These are phyloP conservation scores for Gossypium aridum DNA, from an alignment of 441 rosid genomes.

Conservation along the genomic window DNA sequence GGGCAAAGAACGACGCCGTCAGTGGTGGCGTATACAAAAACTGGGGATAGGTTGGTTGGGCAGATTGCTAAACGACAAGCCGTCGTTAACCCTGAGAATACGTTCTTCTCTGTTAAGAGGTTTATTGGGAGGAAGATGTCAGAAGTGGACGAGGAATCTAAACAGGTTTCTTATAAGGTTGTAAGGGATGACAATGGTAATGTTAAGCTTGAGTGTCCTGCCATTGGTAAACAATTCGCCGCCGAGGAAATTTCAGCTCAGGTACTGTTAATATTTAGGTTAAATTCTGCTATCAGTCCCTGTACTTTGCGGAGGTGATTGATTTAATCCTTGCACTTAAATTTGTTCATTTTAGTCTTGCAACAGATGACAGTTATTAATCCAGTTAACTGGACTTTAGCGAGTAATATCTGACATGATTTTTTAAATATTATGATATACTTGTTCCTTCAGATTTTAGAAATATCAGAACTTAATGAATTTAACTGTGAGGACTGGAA, in stretches of 20 bases:
- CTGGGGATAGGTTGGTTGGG: slow-evolving; percentile 82
- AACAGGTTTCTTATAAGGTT: slow-evolving; percentile 87
- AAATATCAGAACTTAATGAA: too few species aligned
- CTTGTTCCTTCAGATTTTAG: too few species aligned
- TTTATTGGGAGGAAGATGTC: slow-evolving; percentile 94
- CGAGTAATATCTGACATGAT: too few species aligned
- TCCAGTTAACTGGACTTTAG: too few species aligned
- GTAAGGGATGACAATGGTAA: slow-evolving; percentile 85
- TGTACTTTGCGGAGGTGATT: too few species aligned
- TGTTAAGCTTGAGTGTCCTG: slow-evolving; percentile 91
- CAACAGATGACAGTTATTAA: too few species aligned
- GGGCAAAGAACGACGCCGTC: slow-evolving; percentile 96
- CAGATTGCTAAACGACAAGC: slow-evolving; percentile 96
- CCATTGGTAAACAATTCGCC: slow-evolving; percentile 72
- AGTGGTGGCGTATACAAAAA: slow-evolving; percentile 84
- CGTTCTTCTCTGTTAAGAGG: slow-evolving; percentile 92
- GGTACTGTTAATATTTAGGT: slow-evolving; percentile 26
- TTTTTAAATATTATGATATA: too few species aligned
- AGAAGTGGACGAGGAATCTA: slow-evolving; percentile 89
- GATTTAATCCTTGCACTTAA: too few species aligned
- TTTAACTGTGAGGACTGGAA: too few species aligned
- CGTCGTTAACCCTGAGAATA: slow-evolving; percentile 86
- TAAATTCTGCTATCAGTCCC: too few species aligned
- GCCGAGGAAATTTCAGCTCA: slow-evolving; percentile 97
- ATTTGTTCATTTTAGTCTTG: too few species aligned